These are phyloP conservation scores for Perkinsus chesapeaki DNA, from an alignment of 169 alveolate genomes.

Conservation along the genomic window DNA sequence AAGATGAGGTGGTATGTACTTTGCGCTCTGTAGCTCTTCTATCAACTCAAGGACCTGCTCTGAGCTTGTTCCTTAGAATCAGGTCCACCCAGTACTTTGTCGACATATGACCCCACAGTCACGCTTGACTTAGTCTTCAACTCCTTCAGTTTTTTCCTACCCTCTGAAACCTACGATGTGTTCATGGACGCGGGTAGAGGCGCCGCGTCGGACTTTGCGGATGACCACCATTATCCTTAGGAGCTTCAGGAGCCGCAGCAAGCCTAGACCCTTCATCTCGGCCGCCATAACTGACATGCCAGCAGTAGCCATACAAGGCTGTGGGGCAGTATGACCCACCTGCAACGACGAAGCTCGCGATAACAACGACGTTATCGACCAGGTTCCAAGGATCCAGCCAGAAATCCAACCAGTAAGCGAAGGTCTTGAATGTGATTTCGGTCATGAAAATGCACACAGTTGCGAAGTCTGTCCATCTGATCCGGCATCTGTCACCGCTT, in stretches of 20 bases:
- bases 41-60: neutral
- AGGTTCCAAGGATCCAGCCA: constrained; percentile 6
- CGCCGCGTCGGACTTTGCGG: neutral
- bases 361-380: constrained; percentile 2
- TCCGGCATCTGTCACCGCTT: neutral
- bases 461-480: constrained; percentile 1
- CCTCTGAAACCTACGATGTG: neutral
- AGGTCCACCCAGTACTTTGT: neutral
- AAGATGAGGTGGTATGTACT: neutral
- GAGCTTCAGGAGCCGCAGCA: neutral
- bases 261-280: neutral
- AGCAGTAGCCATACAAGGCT: neutral
- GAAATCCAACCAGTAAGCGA: neutral
- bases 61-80: neutral
- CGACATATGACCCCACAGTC: neutral
- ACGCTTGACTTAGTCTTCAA: neutral
- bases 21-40: neutral
- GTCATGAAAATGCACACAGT: neutral
- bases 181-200: neutral
- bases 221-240: constrained; percentile 12
- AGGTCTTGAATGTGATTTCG: neutral
- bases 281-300: neutral
- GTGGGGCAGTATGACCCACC: neutral
- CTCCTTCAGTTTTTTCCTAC: neutral
- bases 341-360: neutral